phyloP scores from a whole-genome alignment of 192 early-diverging fungal species.

The Coemansia sp. region DNA sequence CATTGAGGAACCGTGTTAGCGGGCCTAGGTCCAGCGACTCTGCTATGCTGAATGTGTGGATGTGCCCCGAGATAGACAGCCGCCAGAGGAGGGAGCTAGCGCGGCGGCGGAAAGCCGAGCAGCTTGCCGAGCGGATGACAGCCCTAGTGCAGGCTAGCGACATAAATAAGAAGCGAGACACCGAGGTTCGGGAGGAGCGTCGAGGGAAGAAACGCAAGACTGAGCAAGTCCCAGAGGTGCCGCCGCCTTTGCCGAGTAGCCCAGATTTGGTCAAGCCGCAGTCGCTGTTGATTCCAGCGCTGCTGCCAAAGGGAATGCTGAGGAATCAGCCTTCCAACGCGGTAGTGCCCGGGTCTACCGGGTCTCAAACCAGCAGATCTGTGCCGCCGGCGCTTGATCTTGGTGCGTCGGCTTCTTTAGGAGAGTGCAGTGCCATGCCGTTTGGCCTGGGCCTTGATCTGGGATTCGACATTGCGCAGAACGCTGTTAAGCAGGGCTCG shows the following conservation, averaged over 20 bases:
- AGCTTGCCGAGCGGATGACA: conserved; percentile 19
- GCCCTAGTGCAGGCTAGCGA: conserved; percentile 21
- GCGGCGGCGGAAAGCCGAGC: conserved; percentile 20
- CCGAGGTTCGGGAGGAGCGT: not conserved
- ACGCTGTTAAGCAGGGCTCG: not conserved
- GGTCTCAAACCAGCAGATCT: not conserved
- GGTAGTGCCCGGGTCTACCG: not conserved
- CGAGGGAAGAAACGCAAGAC: conserved; percentile 10
- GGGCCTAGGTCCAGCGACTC: not conserved
- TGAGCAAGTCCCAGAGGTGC: not conserved
- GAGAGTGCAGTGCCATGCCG: not conserved
- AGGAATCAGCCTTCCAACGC: not conserved
- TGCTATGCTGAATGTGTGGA: conserved; percentile 20
- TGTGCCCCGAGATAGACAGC: conserved; percentile 29
- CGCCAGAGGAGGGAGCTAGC: conserved; percentile 4
- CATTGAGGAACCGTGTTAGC: not conserved
- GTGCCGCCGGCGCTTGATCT: not conserved
- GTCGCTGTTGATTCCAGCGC: conserved; percentile 42
- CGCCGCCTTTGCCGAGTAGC: conserved; percentile 1
- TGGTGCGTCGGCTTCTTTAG: not conserved
- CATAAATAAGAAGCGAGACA: not conserved
- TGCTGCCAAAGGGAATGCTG: conserved; percentile 41
- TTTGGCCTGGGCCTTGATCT: conserved; percentile 41
- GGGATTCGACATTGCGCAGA: conserved; percentile 30
- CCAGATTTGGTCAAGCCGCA: conserved; percentile 29